Evolutionary conservation across 352 stramenopile genomes (phyloP), one percentile per base, ranked within the genome.

Genomic region (Detonula confervacea): DNA sequence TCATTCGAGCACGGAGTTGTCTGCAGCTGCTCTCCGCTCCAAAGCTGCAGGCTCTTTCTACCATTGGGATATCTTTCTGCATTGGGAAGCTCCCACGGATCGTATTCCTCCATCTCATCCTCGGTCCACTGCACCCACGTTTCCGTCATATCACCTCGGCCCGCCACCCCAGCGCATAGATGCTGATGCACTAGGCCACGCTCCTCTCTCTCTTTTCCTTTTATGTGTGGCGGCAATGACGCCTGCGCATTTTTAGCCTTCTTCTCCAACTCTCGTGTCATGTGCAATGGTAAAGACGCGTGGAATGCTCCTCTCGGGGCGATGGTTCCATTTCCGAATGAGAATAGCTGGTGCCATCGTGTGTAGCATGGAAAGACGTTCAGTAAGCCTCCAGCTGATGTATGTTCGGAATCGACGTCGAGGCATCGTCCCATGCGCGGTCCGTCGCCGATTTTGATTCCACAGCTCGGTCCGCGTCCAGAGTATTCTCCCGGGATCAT

Each of bases 321-420:
- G 44, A 84, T 57, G 18, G 62, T 61, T 16, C 86, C 86, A 79
- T 91, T 85, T 39, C 90, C 90, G 82, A 94, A 92, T 0, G 86
- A 90, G 29, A 92, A 68, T 65, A 90, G 89, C 73, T 94, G 90
- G 82, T 89, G 70, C 90, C 90, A 94, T 46, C 80, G 76, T 33
- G 84, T 83, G 20, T 65, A 66, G 68, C 90, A 94, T 39, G 87
- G 86, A 74, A 80, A 93, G 7, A 94, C 80, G 65, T 92, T 79
- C 1, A 89, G 49, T n/a, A 81, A 61, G 27, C 84, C 86, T 27
- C 89, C 89, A 54, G 89, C 84, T 64, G 85, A 68, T 14, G 78
- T 83, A 24, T 72, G 69, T 52, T 91, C 80, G 0, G 74, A 86
- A 60, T 88, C 37, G 35, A 81, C 63, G 77, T 94, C 90, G 2